phyloP scores from a whole-genome alignment of 176 grass and related monocot species.

The Secale cereale region DNA sequence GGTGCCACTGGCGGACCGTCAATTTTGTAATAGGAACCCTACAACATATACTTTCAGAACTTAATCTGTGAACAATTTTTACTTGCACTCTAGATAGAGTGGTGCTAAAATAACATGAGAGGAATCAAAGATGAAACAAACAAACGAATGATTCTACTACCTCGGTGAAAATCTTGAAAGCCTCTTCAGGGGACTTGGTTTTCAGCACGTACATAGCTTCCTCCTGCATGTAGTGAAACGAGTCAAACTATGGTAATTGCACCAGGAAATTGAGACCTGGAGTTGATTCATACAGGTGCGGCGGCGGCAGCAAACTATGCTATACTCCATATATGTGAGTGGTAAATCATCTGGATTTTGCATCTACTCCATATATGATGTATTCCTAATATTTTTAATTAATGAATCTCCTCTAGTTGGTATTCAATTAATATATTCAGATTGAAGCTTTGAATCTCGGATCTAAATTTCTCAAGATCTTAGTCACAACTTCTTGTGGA shows the following conservation, averaged over 20 bases:
- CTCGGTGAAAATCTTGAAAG: constrained; percentile 25
- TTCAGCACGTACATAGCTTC: constrained; percentile 37
- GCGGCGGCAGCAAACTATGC: neutral
- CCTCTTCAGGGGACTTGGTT: constrained; percentile 29
- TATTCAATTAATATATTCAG: neutral
- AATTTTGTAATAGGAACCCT: neutral
- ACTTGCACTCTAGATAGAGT: neutral
- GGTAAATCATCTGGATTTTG: neutral
- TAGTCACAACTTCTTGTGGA: no score
- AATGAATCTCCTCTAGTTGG: neutral
- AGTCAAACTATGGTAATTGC: constrained; percentile 24
- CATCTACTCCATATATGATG: neutral
- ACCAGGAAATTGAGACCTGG: neutral
- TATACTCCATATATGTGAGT: no score
- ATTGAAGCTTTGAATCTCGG: neutral
- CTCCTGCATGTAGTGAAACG: constrained; percentile 18
- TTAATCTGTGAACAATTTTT: neutral
- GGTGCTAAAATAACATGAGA: neutral
- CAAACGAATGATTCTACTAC: neutral
- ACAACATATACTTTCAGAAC: no score
- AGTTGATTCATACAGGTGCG: neutral
- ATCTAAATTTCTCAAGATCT: neutral
- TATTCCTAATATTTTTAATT: neutral
- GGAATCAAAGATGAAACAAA: neutral
- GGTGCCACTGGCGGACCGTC: neutral